Conservation (phyloP, 495 filamentous ascomycete genomes). For the Aspergillus bertholletiae region DNA sequence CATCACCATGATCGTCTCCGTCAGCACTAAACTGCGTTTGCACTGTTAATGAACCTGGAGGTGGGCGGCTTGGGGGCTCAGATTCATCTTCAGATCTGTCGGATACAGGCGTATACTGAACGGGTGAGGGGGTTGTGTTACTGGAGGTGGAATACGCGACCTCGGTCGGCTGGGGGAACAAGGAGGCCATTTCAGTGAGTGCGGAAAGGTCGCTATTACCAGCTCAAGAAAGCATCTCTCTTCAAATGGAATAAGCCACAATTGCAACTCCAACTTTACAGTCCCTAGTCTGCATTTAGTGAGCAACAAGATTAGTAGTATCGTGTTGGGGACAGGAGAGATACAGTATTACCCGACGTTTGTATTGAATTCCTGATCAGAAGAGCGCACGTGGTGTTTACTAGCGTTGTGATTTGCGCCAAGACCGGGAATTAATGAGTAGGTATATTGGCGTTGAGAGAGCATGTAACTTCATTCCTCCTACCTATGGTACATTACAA, state of each 20-base stretch:
- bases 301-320: neutral
- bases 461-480: too few species aligned
- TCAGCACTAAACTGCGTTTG: constrained; percentile 34
- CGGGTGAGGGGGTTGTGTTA: constrained; percentile 25
- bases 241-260: neutral
- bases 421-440: neutral
- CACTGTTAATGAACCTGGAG: constrained; percentile 23
- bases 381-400: constrained; percentile 1
- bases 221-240: neutral
- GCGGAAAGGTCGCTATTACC: too few species aligned
- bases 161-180: constrained; percentile 23
- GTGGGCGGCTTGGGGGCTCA: constrained; percentile 16
- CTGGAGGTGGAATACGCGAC: constrained; percentile 24
- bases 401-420: constrained; percentile 4
- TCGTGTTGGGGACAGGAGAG: neutral
- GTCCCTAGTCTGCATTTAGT: neutral
- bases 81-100: constrained; percentile 31
- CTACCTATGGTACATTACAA: too few species aligned
- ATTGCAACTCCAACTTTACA: neutral
- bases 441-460: neutral
- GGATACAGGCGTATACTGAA: constrained; percentile 35
- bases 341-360: neutral
- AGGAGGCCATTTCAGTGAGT: constrained; percentile 19
- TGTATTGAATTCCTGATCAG: neutral
- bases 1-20: constrained; percentile 19